Evolutionary conservation across 441 rosid genomes (phyloP).

Genomic region (Sinapis alba): DNA sequence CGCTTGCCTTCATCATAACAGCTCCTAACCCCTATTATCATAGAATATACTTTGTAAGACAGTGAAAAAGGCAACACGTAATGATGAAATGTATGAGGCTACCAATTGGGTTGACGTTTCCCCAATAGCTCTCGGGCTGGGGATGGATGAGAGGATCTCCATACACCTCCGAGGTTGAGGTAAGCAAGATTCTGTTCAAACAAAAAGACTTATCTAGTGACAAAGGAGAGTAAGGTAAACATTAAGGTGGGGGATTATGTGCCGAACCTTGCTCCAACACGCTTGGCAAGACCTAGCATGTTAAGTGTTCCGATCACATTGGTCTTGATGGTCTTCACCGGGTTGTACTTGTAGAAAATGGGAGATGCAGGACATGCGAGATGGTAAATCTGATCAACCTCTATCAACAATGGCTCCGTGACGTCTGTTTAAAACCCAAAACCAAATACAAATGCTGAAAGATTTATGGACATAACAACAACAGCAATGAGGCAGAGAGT

Average conservation of each 20-base stretch:
- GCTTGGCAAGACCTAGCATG: slow-evolving; percentile 96
- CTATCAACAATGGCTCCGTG: slow-evolving; percentile 80
- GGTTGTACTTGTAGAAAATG: slow-evolving; percentile 94
- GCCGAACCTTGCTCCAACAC: slow-evolving; percentile 85
- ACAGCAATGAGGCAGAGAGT: neutral
- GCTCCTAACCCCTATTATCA: slow-evolving; percentile 65
- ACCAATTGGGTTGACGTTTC: slow-evolving; percentile 96
- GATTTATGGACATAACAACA: neutral
- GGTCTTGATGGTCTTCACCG: slow-evolving; percentile 95
- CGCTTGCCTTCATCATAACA: slow-evolving; percentile 96
- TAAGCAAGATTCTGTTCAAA: slow-evolving; percentile 71
- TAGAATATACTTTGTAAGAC: neutral
- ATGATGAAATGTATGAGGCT: slow-evolving; percentile 16
- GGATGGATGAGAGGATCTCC: slow-evolving; percentile 94
- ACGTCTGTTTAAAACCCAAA: slow-evolving; percentile 57
- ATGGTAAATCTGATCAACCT: slow-evolving; percentile 96
- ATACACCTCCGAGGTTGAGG: slow-evolving; percentile 90
- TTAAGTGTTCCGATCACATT: slow-evolving; percentile 87
- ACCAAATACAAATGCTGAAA: neutral
- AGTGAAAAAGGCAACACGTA: neutral
- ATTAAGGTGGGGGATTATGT: neutral
- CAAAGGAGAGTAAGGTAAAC: neutral
- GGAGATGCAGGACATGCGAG: slow-evolving; percentile 99
- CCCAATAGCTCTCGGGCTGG: slow-evolving; percentile 88
- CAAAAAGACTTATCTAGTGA: neutral